Conservation (phyloP, 805 yeast genomes). For the Pichia exigua region DNA sequence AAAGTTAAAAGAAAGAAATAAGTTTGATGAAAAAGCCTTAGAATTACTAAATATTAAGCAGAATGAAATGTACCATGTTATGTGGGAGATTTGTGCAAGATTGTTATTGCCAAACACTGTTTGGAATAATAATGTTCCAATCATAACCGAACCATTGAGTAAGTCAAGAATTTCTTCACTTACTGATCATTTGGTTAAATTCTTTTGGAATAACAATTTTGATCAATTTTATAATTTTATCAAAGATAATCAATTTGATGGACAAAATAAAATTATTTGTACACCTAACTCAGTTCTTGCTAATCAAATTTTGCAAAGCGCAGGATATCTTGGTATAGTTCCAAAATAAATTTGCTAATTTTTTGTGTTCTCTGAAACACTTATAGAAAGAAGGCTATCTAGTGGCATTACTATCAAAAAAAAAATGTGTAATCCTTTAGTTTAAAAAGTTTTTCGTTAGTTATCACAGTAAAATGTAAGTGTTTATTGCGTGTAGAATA, state of each 20-base stretch:
- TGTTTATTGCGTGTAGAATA: not conserved
- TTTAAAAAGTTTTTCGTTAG: too few species aligned
- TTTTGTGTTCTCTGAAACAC: not conserved
- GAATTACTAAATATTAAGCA: conserved; percentile 2
- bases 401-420: not conserved
- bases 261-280: conserved; percentile 12
- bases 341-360: not conserved
- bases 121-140: not conserved
- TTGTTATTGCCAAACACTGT: conserved; percentile 6
- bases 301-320: conserved; percentile 14
- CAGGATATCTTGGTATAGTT: conserved; percentile 16
- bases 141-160: conserved; percentile 7
- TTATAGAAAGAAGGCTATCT: not conserved
- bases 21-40: conserved; percentile 1
- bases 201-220: conserved; percentile 22
- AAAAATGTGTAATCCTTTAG: not conserved
- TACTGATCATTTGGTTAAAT: conserved; percentile 25
- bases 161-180: conserved; percentile 21
- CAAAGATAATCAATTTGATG: conserved; percentile 14
- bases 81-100: conserved; percentile 19
- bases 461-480: too few species aligned
- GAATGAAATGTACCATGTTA: conserved; percentile 15
- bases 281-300: conserved; percentile 11
- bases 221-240: conserved; percentile 20
- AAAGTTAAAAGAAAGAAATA: not conserved